Evolutionary conservation across 768 basidiomycete species (phyloP), one percentile per base, ranked within the genome.

Genomic region (Termitomyces sp.): DNA sequence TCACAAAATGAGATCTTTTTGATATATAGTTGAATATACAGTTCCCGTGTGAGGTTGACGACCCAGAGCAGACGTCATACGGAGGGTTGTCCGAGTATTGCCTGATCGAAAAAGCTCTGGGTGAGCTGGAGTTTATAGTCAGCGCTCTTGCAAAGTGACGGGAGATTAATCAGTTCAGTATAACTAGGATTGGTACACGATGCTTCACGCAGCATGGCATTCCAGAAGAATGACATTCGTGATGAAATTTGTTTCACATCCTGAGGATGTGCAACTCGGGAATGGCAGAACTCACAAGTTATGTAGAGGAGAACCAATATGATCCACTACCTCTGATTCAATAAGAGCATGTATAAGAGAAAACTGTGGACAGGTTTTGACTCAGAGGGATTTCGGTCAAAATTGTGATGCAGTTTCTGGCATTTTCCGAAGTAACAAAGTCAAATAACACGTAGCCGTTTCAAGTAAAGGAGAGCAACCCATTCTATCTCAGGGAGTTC

Each of bases 1-100:
- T 77, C 33, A 70, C 73, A 11, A 64, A 63, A 58, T 59, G 65
- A 43, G 67, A 74, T 15, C 5, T 76, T 17, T 62, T 79, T 3
- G 31, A 9, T 10, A 10, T 9, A 33, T 1, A 33, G 31, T 62
- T 79, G 2, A 8, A 9, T 10, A 10, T 9, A 33, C 7, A 33
- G 31, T 33, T 33, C 31, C 31, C 9, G 31, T 9, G 31, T 9
- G 10, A 30, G 30, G 5, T 30, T 30, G 10, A 33, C 31, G 31
- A 33, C 30, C 30, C 30, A 30, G 30, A 30, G 30, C 5, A 15
- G 2, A 33, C 19, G 8, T 30, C 52, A 6, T 43, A 1, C 15
- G 10, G 14, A 31, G 12, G 5, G n/a, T 46, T 14, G 10, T 33
- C 17, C 15, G 19, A n/a, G 5, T 7, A 21, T 47, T 40, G 31